These are phyloP conservation scores for Trichosporon coremiiforme DNA, from an alignment of 1,284 basidiomycete genomes.

Conservation along the genomic window DNA sequence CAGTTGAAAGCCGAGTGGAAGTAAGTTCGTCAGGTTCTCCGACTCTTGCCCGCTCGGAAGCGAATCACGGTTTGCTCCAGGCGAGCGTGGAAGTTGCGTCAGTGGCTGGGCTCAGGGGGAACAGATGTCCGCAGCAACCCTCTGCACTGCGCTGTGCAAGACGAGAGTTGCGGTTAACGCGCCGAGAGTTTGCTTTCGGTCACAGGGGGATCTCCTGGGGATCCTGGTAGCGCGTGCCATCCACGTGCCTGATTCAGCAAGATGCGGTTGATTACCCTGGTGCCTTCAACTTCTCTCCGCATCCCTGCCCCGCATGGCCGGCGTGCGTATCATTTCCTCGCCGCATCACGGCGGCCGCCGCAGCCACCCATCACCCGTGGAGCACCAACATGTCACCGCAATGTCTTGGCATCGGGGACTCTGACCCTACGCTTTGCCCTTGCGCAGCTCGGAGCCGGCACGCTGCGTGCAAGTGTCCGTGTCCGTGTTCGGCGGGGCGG, in stretches of 20 bases:
- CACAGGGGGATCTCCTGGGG: no score
- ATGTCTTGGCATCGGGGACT: neutral
- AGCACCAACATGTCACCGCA: neutral
- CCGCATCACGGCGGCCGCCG: no score
- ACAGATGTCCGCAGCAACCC: neutral
- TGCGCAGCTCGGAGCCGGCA: neutral
- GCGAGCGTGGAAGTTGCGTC: neutral
- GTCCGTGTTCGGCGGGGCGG: neutral
- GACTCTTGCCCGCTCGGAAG: neutral
- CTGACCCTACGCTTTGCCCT: neutral
- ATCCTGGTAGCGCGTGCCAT: neutral
- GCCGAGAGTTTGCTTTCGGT: neutral
- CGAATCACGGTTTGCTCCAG: no score
- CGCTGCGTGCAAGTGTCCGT: neutral
- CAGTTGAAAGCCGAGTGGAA: no score
- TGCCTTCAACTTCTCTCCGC: neutral
- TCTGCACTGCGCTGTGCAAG: neutral
- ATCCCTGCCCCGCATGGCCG: no score
- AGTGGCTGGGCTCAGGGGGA: neutral
- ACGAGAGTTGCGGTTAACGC: neutral
- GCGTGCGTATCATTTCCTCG: neutral
- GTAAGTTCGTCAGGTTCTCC: no score
- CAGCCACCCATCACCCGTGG: no score
- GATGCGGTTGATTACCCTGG: neutral
- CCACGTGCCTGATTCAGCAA: neutral